Base-by-base conservation (phyloP, 495 filamentous ascomycete species). In the Rhizodiscina lignyota region DNA sequence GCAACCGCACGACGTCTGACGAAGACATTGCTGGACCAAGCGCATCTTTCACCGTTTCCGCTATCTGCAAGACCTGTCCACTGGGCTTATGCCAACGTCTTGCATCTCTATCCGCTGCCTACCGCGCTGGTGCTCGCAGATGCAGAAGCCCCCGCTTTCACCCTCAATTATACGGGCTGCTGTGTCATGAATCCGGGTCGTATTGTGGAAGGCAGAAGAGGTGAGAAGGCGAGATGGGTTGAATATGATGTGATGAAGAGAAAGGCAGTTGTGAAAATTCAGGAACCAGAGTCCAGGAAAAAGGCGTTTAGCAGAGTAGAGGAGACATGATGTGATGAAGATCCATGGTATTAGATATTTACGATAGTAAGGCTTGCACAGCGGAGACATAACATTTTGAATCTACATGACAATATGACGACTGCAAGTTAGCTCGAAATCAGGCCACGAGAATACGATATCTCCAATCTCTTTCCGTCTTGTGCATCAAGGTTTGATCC, bases 161-260 rank as follows among this genome's bases (percentile, higher is more conserved):
- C 74, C 38, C 60, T 93, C 29, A 89, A 79, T 13, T 94, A 94
- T 49, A 84, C 94, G 55, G 87, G 84, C 2, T 96, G 89, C 48
- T 77, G 85, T 63, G 87, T 94, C 2, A 79, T 97, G 71, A 97
- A 97, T 50, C 89, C 89, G 0, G 89, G 83, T 8, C 63, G 64
- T 30, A 57, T 94, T 29, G 58, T 85, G 31, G 72, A 75, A 0
- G 56, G 64, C 4, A 66, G 63, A 29, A 41, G 38, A 34, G n/a
- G n/a, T n/a, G n/a, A n/a, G n/a, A 39, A 47, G 18, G 79, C 73
- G 26, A 63, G 74, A 48, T 94, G 87, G 87, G 60, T 86, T 3
- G 87, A 94, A 59, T 92, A 84, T 54, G 77, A 79, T 60, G 45
- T 81, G 16, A 27, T 6, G 8, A 6, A 27, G 24, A 27, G 13